These are phyloP conservation scores for Lipomyces oligophaga DNA, from an alignment of 805 yeast species.

Conservation along the genomic window DNA sequence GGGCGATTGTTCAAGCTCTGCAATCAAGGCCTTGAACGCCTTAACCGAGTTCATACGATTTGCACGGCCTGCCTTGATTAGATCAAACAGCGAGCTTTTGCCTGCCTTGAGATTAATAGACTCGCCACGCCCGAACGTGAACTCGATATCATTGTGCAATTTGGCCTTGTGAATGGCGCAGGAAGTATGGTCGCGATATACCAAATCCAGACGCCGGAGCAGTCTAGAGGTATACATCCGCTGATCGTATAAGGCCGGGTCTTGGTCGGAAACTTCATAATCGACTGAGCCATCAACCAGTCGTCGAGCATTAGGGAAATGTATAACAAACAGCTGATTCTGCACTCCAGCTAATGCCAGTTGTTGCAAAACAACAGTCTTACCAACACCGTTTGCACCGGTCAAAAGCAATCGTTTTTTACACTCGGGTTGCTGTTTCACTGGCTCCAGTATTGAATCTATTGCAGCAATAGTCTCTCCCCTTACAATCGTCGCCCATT, in stretches of 20 bases:
- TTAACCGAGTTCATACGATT: constrained; percentile 7
- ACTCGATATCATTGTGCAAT: background rate
- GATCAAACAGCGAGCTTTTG: constrained; percentile 5
- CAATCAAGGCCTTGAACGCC: constrained; percentile 15
- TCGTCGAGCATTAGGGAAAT: constrained; percentile 19
- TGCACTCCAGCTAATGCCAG: constrained; percentile 11
- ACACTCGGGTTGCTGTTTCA: background rate
- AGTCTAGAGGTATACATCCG: constrained; percentile 19
- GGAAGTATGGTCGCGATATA: background rate
- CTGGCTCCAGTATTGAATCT: background rate
- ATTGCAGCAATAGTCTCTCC: background rate
- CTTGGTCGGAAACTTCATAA: background rate
- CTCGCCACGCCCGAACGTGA: constrained; percentile 1
- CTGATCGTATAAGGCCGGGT: constrained; percentile 16
- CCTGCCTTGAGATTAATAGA: constrained; percentile 6
- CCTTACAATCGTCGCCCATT: constrained; percentile 13
- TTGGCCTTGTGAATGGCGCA: background rate
- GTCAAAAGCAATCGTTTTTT: constrained; percentile 5
- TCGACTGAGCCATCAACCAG: constrained; percentile 19
- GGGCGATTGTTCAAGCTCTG: constrained; percentile 4
- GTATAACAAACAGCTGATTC: constrained; percentile 8
- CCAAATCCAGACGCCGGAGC: constrained; percentile 1
- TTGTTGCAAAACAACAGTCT: constrained; percentile 21
- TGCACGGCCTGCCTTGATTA: constrained; percentile 1
- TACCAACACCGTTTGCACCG: constrained; percentile 24